Evolutionary conservation across 2,329 filamentous ascomycete genomes (phyloP).

Genomic region (Orbilia oligospora): DNA sequence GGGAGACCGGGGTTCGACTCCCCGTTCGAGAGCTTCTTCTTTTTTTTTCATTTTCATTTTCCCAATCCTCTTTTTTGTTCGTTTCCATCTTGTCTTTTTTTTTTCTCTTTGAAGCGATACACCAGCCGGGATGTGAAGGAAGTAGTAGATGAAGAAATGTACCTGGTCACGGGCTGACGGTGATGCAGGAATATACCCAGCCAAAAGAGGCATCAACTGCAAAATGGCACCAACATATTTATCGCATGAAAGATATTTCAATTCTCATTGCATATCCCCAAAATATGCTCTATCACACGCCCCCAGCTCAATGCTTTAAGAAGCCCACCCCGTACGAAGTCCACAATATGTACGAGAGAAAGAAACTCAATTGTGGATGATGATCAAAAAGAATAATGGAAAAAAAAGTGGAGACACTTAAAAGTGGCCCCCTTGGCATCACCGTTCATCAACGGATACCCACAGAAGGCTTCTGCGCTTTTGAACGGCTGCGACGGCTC

Average conservation of each 20-base stretch:
- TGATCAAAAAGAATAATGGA: neutral
- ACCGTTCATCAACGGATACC: constrained; percentile 1
- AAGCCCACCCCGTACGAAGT: too few relatives aligned
- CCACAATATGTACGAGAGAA: neutral
- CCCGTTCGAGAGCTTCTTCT: constrained; percentile 59
- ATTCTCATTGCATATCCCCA: neutral
- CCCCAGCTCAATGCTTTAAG: too few relatives aligned
- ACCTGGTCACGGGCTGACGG: neutral
- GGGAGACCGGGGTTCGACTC: constrained; percentile 61
- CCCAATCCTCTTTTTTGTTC: neutral
- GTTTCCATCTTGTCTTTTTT: neutral
- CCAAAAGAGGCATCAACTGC: neutral
- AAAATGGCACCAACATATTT: neutral
- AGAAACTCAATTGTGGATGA: too few relatives aligned
- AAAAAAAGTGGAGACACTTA: neutral
- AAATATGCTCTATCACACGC: neutral
- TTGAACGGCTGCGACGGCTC: constrained; percentile 21
- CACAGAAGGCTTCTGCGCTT: constrained; percentile 7
- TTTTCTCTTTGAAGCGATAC: neutral
- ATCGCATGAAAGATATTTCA: neutral
- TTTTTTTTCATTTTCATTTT: neutral
- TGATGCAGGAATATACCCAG: constrained; percentile 1
- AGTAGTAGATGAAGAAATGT: neutral
- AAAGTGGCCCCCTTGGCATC: constrained; percentile 9
- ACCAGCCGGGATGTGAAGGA: too few relatives aligned